Base-by-base conservation (phyloP, 1,139 yeast species). In the Kluyveromyces marxianus region DNA sequence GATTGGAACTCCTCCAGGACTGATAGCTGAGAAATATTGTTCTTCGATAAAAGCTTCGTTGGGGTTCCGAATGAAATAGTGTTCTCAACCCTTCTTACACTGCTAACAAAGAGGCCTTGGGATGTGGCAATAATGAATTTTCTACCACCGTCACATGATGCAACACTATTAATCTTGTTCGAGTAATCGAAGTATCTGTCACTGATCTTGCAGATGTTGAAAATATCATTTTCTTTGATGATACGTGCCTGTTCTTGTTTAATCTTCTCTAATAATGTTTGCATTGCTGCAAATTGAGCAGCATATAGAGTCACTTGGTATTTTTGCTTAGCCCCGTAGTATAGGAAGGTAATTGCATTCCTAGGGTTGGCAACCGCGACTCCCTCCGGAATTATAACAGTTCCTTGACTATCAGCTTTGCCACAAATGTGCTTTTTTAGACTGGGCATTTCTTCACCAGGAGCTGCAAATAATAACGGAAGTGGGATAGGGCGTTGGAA, bases 91-190 rank as follows among this genome's bases (percentile, higher is more conserved):
- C 71, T 55, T 53, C 69, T 67, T 40, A 79, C 74, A 42, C 76
- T 77, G 41, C 94, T 81, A 41, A 88, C 79, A 75, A 86, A 94
- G 5, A 92, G 81, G 7, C 98, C 98, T 3, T 83, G 76, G 61
- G 89, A 96, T 0, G 97, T 89, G 42, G 97, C 97, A 59, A 87
- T 90, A 41, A 92, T 66, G 54, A 90, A 69, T 64, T 90, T 87
- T 53, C 95, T 78, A 26, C 98, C 97, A 47, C 97, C 97, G 60
- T 92, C 96, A 63, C 90, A 83, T 31, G 97, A 95, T 34, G 87
- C 90, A 29, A 92, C 94, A 70, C 97, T 89, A 59, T 87, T 89
- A 55, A 92, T 88, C 53, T 83, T 79, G 60, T 87, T 86, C 27
- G 83, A 81, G 48, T 67, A 66, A 51, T 76, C 81, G 65, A 90